Percentiles rank a stretch among this genome's conserved stretches.
phyloP scores from a whole-genome alignment of 768 basidiomycete species.

The Russula sp. region DNA sequence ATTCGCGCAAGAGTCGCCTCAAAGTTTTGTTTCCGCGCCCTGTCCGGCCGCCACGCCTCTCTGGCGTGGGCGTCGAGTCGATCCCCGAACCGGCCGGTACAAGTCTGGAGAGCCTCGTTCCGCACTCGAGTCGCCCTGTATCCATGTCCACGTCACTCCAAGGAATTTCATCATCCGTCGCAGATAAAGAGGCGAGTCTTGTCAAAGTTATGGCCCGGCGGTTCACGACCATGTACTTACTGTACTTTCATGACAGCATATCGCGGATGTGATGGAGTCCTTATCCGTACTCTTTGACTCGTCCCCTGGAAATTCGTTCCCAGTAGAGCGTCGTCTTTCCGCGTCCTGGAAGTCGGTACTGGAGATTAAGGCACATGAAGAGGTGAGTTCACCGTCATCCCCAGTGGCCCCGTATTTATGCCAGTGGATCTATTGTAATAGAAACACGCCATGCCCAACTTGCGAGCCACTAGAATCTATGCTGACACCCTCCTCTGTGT shows the following conservation, averaged over 20 bases:
- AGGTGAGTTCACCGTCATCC: not conserved
- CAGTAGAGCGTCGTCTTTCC: not conserved
- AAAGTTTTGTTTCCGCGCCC: slow-evolving; percentile 3
- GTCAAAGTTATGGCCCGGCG: too few relatives aligned
- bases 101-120: not conserved
- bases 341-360: slow-evolving; percentile 4
- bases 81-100: not conserved
- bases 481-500: slow-evolving; percentile 6
- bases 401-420: not conserved
- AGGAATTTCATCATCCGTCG: not conserved
- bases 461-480: not conserved
- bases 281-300: slow-evolving; percentile 1
- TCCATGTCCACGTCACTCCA: not conserved
- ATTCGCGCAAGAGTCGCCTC: slow-evolving; percentile 13
- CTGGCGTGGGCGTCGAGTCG: not conserved
- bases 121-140: not conserved
- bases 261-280: not conserved
- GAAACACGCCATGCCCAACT: not conserved
- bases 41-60: not conserved
- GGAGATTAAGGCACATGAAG: slow-evolving; percentile 5
- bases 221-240: not conserved
- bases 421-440: not conserved
- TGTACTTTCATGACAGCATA: not conserved
- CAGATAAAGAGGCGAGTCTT: slow-evolving; percentile 5
- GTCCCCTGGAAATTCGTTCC: not conserved